phyloP scores from a whole-genome alignment of 1,284 basidiomycete genomes.

The Ganoderma sinense region DNA sequence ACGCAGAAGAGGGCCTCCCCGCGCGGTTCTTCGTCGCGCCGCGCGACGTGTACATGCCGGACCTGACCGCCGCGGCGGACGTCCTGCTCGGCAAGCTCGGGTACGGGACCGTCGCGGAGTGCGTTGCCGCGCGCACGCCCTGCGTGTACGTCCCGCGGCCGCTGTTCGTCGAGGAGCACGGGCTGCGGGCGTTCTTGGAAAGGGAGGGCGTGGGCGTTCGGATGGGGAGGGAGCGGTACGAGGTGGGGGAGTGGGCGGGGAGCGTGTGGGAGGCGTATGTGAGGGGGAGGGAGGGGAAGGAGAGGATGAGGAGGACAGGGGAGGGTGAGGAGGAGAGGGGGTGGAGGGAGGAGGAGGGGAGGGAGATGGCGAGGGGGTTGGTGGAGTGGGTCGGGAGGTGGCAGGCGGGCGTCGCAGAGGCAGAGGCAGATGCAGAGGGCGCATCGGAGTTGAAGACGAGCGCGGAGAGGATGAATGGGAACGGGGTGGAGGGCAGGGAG shows the following conservation, averaged over 20 bases:
- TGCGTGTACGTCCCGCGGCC: constrained; percentile 80
- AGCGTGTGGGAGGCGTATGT: constrained; percentile 63
- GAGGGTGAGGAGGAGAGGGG: constrained; percentile 50
- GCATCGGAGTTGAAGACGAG: neutral
- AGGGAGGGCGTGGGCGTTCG: constrained; percentile 71
- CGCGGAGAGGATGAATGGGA: neutral
- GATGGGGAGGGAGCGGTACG: constrained; percentile 67
- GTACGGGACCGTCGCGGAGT: constrained; percentile 78
- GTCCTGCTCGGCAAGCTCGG: constrained; percentile 83
- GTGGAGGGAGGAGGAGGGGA: constrained; percentile 50
- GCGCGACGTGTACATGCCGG: constrained; percentile 81
- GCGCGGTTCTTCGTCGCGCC: constrained; percentile 79
- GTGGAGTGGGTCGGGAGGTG: constrained; percentile 57
- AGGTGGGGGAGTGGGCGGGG: constrained; percentile 72
- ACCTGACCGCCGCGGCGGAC: constrained; percentile 76
- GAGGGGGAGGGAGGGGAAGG: constrained; percentile 55
- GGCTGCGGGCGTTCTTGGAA: constrained; percentile 68
- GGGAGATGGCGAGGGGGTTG: constrained; percentile 56
- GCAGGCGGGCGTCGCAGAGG: constrained; percentile 31
- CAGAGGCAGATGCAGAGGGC: neutral
- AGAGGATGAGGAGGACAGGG: constrained; percentile 47
- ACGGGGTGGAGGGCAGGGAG: neutral
- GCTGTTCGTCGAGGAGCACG: constrained; percentile 82
- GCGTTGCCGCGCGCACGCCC: constrained; percentile 74
- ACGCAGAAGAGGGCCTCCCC: constrained; percentile 56